Conservation (phyloP, 75 land plant genomes). For the Isoetes taiwanensis region DNA sequence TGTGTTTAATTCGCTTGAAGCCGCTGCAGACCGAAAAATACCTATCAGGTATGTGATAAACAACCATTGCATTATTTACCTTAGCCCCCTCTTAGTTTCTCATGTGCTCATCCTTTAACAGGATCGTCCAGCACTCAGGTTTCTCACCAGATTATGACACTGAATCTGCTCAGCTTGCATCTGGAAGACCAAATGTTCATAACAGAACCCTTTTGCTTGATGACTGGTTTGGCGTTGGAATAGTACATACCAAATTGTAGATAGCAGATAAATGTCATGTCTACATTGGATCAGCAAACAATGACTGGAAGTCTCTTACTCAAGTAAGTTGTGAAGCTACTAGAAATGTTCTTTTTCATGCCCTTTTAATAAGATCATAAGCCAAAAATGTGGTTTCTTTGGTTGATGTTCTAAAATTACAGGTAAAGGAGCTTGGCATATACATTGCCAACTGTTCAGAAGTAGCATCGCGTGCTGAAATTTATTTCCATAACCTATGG, state of each 20-base stretch:
- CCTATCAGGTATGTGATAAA: constrained; percentile 36
- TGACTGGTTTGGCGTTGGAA: constrained; percentile 75
- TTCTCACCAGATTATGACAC: constrained; percentile 50
- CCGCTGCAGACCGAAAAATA: constrained; percentile 62
- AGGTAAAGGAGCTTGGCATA: constrained; percentile 87
- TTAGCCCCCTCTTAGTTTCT: too few relatives aligned
- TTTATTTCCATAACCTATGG: constrained; percentile 63
- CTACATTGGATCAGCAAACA: constrained; percentile 84
- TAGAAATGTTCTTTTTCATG: background rate
- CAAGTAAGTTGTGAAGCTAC: constrained; percentile 38
- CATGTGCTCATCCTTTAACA: too few relatives aligned
- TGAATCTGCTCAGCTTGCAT: constrained; percentile 56
- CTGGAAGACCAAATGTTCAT: constrained; percentile 60
- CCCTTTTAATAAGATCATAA: background rate
- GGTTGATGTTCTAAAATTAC: background rate
- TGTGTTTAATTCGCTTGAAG: constrained; percentile 39
- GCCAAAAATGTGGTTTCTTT: background rate
- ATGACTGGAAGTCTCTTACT: constrained; percentile 92
- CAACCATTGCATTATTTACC: too few relatives aligned
- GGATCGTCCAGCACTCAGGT: constrained; percentile 71
- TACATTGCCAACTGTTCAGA: constrained; percentile 47
- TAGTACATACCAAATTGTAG: constrained; percentile 84
- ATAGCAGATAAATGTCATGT: constrained; percentile 52
- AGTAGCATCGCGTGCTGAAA: constrained; percentile 39
- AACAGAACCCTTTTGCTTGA: constrained; percentile 42